These are phyloP conservation scores for Psidium guajava DNA, from an alignment of 345 rosid species.

Conservation along the genomic window DNA sequence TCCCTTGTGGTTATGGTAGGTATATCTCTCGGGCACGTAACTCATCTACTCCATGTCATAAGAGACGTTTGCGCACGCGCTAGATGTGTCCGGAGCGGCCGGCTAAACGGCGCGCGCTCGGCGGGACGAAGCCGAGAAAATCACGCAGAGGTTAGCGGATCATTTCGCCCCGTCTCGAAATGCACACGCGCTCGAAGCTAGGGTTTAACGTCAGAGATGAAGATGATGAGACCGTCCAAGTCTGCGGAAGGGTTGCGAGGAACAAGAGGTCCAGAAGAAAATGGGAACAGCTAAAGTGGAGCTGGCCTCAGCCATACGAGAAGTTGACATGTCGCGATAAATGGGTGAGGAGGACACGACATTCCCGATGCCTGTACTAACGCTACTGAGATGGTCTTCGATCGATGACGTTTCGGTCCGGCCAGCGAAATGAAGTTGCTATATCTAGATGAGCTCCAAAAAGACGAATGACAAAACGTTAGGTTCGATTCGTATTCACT, in stretches of 20 bases:
- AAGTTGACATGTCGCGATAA: not conserved
- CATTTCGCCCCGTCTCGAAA: not conserved
- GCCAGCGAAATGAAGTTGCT: not conserved
- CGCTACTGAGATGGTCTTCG: not conserved
- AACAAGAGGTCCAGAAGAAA: not conserved
- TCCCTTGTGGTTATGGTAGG: not conserved
- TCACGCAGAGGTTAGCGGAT: not conserved
- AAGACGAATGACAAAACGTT: accelerated
- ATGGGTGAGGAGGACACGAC: not conserved
- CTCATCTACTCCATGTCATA: not conserved
- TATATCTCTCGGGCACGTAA: not conserved
- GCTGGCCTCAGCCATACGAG: not conserved
- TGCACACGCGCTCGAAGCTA: not conserved
- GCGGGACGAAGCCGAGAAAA: not conserved
- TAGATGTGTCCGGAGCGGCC: not conserved
- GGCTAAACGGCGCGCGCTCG: not conserved
- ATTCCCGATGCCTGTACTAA: not conserved
- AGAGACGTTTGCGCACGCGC: not conserved
- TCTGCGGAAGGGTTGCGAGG: not conserved
- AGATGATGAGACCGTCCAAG: not conserved
- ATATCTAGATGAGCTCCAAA: not conserved
- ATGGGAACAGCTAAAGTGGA: not conserved
- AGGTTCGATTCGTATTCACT: not conserved
- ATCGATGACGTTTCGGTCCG: not conserved
- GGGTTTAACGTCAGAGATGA: not conserved